Evolutionary conservation across 768 basidiomycete species (phyloP), one percentile per base, ranked within the genome.

Genomic region (Psilocybe tampanensis): DNA sequence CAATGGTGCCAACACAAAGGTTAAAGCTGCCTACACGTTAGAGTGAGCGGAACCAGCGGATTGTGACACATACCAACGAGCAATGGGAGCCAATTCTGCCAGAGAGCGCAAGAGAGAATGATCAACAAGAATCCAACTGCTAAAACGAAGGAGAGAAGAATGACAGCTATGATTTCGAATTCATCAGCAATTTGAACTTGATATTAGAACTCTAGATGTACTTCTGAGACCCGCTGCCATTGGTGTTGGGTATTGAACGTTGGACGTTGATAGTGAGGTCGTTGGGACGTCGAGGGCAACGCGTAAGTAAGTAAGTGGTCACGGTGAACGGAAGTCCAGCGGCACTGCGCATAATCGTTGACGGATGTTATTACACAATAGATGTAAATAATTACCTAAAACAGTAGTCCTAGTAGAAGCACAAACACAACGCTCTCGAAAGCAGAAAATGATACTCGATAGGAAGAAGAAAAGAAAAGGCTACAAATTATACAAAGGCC

Each of bases 81-180:
- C 49, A 99, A 80, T 32, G 97, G 97, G 19, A 98, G 80, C 97
- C 97, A 99, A 71, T 99, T 99, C 13, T 86, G 76, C 89, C 90
- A 98, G 26, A 98, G 77, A 7, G 97, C 97, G 70, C 97, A 98
- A 1, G 94, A 94, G 21, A 99, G 87, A 71, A 99, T 99, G 68
- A 98, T 92, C 68, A 98, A 85, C 56, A 99, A 77, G 78, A 99
- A 99, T n/a, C 97, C 97, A 15, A 96, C 83, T 6, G 97, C 97
- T 48, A 99, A 88, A 52, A 98, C 93, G 75, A 99, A 98, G 1
- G 97, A 95, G 44, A 99, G 87, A 52, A 98, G 81, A 65, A 98
- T 95, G 61, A 98, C 95, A 68, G 94, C 95, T 98, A 69, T 47
- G 23, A 51, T 47, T 33, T 18, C 29, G 8, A n/a, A 39, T 47